Evolutionary conservation across 2,329 filamentous ascomycete genomes (phyloP).

Genomic region (Exophiala lecanii-corni): DNA sequence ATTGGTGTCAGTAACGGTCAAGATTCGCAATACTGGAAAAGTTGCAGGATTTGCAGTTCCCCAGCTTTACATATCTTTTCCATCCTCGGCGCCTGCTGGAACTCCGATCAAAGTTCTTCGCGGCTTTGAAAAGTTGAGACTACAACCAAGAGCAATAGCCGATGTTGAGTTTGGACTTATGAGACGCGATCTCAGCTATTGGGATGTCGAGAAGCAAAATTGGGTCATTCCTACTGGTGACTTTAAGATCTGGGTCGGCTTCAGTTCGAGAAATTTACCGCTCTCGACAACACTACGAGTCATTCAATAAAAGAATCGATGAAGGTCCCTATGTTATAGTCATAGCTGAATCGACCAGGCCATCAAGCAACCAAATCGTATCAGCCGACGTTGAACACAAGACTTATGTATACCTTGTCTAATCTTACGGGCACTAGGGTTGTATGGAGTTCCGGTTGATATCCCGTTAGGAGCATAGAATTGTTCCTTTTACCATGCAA

Average conservation of each 20-base stretch:
- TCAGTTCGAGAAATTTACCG: constrained; percentile 24
- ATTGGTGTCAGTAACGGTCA: constrained; percentile 34
- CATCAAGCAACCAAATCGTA: no score
- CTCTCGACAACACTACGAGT: constrained; percentile 2
- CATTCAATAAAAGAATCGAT: no score
- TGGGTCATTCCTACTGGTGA: constrained; percentile 53
- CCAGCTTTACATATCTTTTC: constrained; percentile 19
- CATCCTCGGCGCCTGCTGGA: constrained; percentile 32
- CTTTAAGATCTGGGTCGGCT: constrained; percentile 24
- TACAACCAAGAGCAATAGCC: constrained; percentile 52
- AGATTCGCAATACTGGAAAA: constrained; percentile 15
- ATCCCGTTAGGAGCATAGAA: no score
- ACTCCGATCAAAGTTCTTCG: constrained; percentile 54
- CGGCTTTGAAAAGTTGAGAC: constrained; percentile 63
- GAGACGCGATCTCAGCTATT: constrained; percentile 66
- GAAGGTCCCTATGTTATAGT: no score
- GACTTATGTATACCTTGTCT: no score
- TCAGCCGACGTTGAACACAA: no score
- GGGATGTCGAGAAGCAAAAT: constrained; percentile 62
- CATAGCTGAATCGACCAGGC: no score
- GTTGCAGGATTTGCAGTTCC: constrained; percentile 9
- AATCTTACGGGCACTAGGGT: no score
- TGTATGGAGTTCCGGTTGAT: no score
- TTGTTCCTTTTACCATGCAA: no score
- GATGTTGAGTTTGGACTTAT: constrained; percentile 57